Evolutionary conservation across 257 asterid genomes (phyloP).

Genomic region (Coffea eugenioides): DNA sequence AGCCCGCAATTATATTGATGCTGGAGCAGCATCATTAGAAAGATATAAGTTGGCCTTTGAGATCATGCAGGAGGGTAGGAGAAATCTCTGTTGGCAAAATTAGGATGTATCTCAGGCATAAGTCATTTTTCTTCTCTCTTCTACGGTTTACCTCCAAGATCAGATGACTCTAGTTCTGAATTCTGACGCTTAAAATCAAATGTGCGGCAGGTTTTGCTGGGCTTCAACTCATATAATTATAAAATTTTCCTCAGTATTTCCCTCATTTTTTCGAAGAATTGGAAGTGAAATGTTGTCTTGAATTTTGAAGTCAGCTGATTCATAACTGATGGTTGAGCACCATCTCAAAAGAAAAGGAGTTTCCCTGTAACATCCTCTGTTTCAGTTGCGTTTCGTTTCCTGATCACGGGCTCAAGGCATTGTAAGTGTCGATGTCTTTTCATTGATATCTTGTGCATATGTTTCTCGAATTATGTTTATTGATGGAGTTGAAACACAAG

Average conservation of each 20-base stretch:
- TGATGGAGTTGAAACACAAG: not conserved
- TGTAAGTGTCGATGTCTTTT: not conserved
- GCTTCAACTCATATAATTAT: conserved; percentile 35
- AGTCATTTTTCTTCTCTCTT: conserved; percentile 27
- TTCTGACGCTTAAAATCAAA: conserved; percentile 19
- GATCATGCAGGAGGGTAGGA: conserved; percentile 91
- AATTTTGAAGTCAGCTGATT: not conserved
- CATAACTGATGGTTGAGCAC: not conserved
- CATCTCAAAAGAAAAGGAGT: not conserved
- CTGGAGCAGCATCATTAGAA: conserved; percentile 74
- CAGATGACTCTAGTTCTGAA: conserved; percentile 17
- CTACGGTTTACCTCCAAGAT: conserved; percentile 17
- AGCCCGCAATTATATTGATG: conserved; percentile 69
- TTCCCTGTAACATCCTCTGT: not conserved
- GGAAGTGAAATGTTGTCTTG: not conserved
- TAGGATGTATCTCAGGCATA: conserved; percentile 31
- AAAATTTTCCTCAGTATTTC: not conserved
- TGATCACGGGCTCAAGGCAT: not conserved
- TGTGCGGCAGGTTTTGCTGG: conserved; percentile 22
- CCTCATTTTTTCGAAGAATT: not conserved
- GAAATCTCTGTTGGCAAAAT: conserved; percentile 81
- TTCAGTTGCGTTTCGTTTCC: not conserved
- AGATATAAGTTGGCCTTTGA: conserved; percentile 86
- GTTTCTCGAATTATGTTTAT: not conserved
- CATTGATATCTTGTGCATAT: not conserved